Percentiles rank a stretch among this genome's conserved stretches.
Conservation (phyloP, 1,284 basidiomycete genomes). For the Spongiforma sp. region DNA sequence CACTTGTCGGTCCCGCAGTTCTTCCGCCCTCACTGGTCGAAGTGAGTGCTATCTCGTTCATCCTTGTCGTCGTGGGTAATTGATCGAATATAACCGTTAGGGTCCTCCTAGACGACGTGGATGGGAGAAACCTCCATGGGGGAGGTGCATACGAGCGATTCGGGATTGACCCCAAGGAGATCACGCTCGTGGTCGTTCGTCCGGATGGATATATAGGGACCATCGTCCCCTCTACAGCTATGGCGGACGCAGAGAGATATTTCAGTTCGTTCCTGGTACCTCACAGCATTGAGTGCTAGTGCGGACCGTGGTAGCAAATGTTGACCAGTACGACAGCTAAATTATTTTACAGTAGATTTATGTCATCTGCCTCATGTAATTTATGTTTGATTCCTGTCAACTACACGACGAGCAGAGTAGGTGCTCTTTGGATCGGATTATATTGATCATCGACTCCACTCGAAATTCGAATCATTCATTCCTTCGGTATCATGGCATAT, state of each 20-base stretch:
- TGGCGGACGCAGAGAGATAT: slow-evolving; percentile 43
- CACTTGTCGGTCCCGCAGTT: slow-evolving; percentile 57
- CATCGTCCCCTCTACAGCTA: slow-evolving; percentile 43
- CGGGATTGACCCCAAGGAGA: slow-evolving; percentile 46
- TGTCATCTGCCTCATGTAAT: too few relatives aligned
- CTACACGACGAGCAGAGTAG: too few relatives aligned
- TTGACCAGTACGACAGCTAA: too few relatives aligned
- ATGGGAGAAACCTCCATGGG: slow-evolving; percentile 40
- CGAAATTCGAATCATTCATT: too few relatives aligned
- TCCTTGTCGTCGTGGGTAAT: neutral
- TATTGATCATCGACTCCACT: too few relatives aligned
- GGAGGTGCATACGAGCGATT: slow-evolving; percentile 52
- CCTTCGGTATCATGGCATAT: too few relatives aligned
- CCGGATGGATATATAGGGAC: slow-evolving; percentile 65
- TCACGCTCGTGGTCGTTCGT: slow-evolving; percentile 57
- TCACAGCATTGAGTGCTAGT: neutral
- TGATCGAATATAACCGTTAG: slow-evolving; percentile 11
- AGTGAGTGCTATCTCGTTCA: neutral
- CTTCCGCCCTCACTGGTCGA: slow-evolving; percentile 69
- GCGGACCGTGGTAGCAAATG: too few relatives aligned
- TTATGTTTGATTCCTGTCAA: too few relatives aligned
- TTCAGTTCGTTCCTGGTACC: slow-evolving; percentile 40
- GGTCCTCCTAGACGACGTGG: slow-evolving; percentile 38
- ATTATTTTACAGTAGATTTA: too few relatives aligned
- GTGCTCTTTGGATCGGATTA: too few relatives aligned